Evolutionary conservation across 345 rosid species (phyloP), one percentile per base, ranked within the genome.

Genomic region (Anacardium occidentale): DNA sequence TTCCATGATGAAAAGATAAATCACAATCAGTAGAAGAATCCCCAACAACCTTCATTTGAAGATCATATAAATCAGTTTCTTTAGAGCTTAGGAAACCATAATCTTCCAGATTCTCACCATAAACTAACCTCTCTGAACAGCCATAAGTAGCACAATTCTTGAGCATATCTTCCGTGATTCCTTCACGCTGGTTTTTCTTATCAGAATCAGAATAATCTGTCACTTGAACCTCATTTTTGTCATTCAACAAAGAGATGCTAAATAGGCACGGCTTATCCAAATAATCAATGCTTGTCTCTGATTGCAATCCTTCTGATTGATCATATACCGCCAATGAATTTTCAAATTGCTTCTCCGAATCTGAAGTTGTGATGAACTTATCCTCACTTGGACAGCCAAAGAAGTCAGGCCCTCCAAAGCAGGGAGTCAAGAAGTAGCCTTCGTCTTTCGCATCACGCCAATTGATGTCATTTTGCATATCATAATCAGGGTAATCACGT

Each of bases 351-450:
- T 75, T 78, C 21, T 74, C 80, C 0, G 84, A 75, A 65, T 82
- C 89, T 2, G 71, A 81, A 64, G 80, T 75, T 74, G 74, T 85
- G 24, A 92, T 78, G 64, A 87, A 92, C 87, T 95, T 95, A 69
- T 95, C 99, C 79, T 92, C 85, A 25, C 90, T 85, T 22, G 83
- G 93, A 70, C 79, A 83, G 57, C 83, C 80, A 21, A 84, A 85
- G 79, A 83, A 82, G 73, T 88, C 98, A 37, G 83, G 75, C 42
- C 75, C 91, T 21, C 72, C 80, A 68, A 86, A 85, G 68, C 79
- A 80, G 17, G 97, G 97, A 70, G 87, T 90, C 96, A 90, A 64
- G 78, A 90, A 89, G 76, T 79, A 69, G 32, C 90, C 93, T 32
- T 86, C 96, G 32, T 85, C 91, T 79, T 82, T 86, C 58, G 85